These are phyloP conservation scores for Helichrysum umbraculigerum DNA, from an alignment of 129 eudicot species.

Conservation along the genomic window DNA sequence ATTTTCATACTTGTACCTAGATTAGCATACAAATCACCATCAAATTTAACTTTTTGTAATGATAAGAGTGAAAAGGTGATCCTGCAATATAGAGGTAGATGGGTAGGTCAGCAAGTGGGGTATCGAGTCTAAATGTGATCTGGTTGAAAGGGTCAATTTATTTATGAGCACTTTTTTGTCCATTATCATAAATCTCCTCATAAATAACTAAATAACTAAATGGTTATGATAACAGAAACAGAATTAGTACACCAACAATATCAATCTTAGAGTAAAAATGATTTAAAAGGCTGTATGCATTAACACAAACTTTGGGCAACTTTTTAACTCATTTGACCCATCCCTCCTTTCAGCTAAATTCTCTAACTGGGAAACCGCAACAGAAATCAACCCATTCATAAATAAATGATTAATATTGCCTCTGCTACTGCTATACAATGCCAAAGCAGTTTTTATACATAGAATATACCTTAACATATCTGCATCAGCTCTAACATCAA, in stretches of 20 bases:
- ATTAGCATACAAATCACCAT: constrained; percentile 13
- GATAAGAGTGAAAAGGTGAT: not conserved
- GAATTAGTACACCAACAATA: not conserved
- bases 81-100: not conserved
- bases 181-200: not conserved
- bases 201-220: not conserved
- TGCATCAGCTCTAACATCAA: constrained; percentile 96
- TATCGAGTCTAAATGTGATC: not conserved
- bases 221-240: not conserved
- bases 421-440: not conserved
- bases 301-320: not conserved
- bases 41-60: not conserved
- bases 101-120: not conserved
- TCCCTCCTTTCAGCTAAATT: not conserved
- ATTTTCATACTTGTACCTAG: constrained; percentile 94
- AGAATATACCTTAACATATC: constrained; percentile 72
- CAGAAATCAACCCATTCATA: not conserved
- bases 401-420: not conserved
- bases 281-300: not conserved
- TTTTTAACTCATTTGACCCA: not conserved
- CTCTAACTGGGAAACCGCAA: not conserved
- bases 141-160: not conserved
- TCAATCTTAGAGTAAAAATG: not conserved
- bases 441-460: not conserved
- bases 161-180: not conserved